Evolutionary conservation across 164 flowering plant species (phyloP).

Genomic region (Kalanchoe fedtschenkoi): DNA sequence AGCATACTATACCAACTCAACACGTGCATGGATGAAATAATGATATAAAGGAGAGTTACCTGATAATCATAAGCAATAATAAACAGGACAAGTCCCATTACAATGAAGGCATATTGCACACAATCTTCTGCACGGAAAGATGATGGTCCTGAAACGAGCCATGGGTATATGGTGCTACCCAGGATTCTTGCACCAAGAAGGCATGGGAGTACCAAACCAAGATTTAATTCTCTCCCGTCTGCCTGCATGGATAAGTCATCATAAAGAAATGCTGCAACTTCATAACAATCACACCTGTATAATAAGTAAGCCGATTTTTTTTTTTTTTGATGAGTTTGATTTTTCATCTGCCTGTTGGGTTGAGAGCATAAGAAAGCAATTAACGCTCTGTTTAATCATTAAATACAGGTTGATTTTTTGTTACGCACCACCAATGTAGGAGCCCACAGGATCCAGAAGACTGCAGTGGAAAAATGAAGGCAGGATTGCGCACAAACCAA

Average conservation of each 20-base stretch:
- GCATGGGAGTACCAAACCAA: slow-evolving; percentile 82
- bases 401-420: background rate
- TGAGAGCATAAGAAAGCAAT: background rate
- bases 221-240: slow-evolving; percentile 80
- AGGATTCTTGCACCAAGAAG: slow-evolving; percentile 84
- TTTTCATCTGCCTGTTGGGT: background rate
- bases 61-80: slow-evolving; percentile 88
- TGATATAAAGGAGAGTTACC: slow-evolving; percentile 19
- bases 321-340: background rate
- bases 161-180: slow-evolving; percentile 78
- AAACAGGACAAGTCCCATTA: slow-evolving; percentile 47
- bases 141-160: slow-evolving; percentile 51
- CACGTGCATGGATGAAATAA: background rate
- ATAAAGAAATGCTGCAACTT: background rate
- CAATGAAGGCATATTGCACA: slow-evolving; percentile 36
- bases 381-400: background rate
- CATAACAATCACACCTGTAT: background rate
- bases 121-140: slow-evolving; percentile 58
- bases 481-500: slow-evolving; percentile 61
- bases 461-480: slow-evolving; percentile 51
- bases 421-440: slow-evolving; percentile 69
- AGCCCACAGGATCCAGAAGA: slow-evolving; percentile 93
- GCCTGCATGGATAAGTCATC: slow-evolving; percentile 40
- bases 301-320: background rate
- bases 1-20: background rate